A percentile compares a stretch with the other conserved stretches of the same genome.
phyloP scores from a whole-genome alignment of 169 alveolate species.

The Plasmodium gonderi region DNA sequence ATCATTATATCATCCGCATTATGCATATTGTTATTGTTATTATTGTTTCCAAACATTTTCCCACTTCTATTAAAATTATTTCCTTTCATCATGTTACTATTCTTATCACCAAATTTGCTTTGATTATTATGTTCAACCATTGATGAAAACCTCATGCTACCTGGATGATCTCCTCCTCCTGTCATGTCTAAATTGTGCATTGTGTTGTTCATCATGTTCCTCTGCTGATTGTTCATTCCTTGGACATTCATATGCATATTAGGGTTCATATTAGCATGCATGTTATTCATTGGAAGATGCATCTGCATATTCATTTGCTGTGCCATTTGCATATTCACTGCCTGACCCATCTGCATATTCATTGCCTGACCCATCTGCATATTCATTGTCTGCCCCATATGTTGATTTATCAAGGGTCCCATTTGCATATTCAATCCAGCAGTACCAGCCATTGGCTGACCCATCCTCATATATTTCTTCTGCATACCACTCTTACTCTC shows the following conservation, averaged over 20 bases:
- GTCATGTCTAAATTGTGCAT: background rate
- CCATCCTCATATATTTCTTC: slow-evolving; percentile 13
- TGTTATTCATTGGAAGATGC: slow-evolving; percentile 2
- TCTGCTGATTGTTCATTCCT: background rate
- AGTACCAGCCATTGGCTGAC: background rate
- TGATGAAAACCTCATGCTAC: background rate
- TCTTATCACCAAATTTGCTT: background rate
- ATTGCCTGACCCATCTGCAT: background rate
- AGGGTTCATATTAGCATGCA: background rate
- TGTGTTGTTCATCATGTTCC: background rate
- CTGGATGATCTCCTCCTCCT: background rate
- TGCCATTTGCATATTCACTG: background rate
- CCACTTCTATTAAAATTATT: slow-evolving; percentile 25
- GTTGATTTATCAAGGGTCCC: background rate
- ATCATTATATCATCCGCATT: background rate
- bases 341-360: background rate
- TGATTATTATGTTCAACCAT: background rate
- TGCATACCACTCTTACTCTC: slow-evolving; percentile 21
- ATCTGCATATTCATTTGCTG: background rate
- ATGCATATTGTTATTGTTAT: background rate
- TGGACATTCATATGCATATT: background rate
- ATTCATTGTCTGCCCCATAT: background rate
- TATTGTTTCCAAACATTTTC: background rate
- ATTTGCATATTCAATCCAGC: too few species aligned
- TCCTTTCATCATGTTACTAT: background rate